These are phyloP conservation scores for Paracoccidioides lutzii DNA, from an alignment of 2,329 filamentous ascomycete genomes.

Conservation along the genomic window DNA sequence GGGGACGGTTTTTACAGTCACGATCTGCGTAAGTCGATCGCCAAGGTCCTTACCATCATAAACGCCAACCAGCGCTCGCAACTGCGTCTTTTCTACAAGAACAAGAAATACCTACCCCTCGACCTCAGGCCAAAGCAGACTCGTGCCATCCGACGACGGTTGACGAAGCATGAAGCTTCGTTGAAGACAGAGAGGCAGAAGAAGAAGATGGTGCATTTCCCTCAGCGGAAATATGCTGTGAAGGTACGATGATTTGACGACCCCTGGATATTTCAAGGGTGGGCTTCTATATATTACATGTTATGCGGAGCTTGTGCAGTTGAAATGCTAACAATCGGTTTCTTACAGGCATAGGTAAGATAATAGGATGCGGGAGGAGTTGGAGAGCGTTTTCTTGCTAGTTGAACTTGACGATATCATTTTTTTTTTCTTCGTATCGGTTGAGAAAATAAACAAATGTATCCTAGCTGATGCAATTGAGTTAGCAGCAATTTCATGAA, in stretches of 20 bases:
- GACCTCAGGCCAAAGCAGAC: conserved; percentile 98
- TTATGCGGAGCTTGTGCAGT: neutral
- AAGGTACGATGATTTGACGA: conserved; percentile 52
- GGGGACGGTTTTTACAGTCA: conserved; percentile 47
- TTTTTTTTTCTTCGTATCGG: neutral
- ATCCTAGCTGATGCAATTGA: conserved; percentile 28
- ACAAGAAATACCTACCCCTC: conserved; percentile 98
- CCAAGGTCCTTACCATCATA: conserved; percentile 97
- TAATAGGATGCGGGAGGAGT: conserved; percentile 19
- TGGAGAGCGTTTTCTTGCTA: conserved; percentile 1
- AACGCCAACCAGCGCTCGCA: conserved; percentile 98
- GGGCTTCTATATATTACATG: neutral
- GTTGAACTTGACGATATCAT: conserved; percentile 1
- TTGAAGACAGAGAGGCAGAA: conserved; percentile 84
- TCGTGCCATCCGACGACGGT: conserved; percentile 87
- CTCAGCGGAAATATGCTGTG: conserved; percentile 96
- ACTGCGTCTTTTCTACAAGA: conserved; percentile 98
- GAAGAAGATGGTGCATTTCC: conserved; percentile 94
- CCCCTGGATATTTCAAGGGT: neutral
- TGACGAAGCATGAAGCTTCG: conserved; percentile 81
- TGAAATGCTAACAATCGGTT: neutral
- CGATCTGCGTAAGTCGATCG: conserved; percentile 99
- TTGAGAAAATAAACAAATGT: conserved; percentile 20
- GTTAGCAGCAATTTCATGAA: conserved; percentile 20
- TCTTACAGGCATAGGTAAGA: conserved; percentile 9